Evolutionary conservation across 2,329 filamentous ascomycete genomes (phyloP), one percentile per base, ranked within the genome.

Genomic region (Aspergillus novoparasiticus): DNA sequence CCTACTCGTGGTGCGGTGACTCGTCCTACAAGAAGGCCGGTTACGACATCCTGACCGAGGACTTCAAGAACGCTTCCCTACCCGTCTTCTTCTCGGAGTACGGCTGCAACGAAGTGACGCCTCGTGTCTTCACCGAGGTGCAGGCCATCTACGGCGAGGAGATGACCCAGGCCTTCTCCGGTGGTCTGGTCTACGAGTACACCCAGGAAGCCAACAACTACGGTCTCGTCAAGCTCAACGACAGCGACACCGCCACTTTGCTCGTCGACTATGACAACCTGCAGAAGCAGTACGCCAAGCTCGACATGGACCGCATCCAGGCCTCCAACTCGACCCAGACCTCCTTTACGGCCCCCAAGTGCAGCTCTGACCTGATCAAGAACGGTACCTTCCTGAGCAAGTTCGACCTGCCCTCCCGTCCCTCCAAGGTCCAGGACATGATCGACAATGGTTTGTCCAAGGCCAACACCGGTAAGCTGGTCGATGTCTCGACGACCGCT

Each of bases 391-490:
- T 97, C 83, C 86, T 85, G 78, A 89, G 81, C 76, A 90, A 92
- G 83, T 98, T 96, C 81, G 89, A 89, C 53, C 82, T 97, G 62
- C 94, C 90, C 55, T 79, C 73, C 4, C 83, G 87, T 6, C 93
- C 93, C 14, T 82, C 85, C 4, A 90, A 89, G 68, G 89, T 88
- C 45, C 83, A 89, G 64, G 83, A 86, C 53, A 83, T 97, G 72
- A 94, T 97, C 74, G 83, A 91, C 68, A 87, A 90, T 56, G 94
- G 94, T 66, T 86, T 96, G 64, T 81, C 78, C 56, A 86, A 86
- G 66, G 85, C 88, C 61, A 87, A 88, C 45, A 79, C 75, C 16
- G 90, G 90, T 70, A 87, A 89, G 58, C 75, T 97, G 59, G 84
- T 90, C 30, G 70, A 80, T 2, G 85, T 93, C 57, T 82, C 79